Evolutionary conservation across 2,329 filamentous ascomycete genomes (phyloP).

Genomic region (Teratosphaeria nubilosa): DNA sequence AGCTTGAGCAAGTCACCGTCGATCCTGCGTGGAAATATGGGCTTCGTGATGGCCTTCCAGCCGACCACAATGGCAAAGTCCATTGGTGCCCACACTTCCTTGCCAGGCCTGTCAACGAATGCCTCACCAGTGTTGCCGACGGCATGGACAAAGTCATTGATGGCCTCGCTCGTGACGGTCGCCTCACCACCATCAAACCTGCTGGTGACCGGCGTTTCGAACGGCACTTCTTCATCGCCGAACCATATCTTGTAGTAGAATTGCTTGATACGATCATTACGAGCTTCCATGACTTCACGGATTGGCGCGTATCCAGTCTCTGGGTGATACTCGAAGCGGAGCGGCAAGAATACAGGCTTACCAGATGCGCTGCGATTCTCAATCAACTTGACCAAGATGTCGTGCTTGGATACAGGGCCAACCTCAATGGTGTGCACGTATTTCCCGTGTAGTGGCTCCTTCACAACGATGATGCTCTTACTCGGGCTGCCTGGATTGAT

Average conservation of each 20-base stretch:
- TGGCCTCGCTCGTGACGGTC: slow-evolving; percentile 80
- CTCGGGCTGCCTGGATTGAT: slow-evolving; percentile 66
- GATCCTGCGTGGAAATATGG: slow-evolving; percentile 93
- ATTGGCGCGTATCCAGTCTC: slow-evolving; percentile 97
- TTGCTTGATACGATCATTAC: slow-evolving; percentile 97
- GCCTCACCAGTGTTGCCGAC: slow-evolving; percentile 96
- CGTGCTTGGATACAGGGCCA: slow-evolving; percentile 60
- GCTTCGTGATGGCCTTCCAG: slow-evolving; percentile 92
- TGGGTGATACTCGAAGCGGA: slow-evolving; percentile 87
- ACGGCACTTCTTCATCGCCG: slow-evolving; percentile 70
- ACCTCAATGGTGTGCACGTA: slow-evolving; percentile 83
- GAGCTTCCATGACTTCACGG: slow-evolving; percentile 86
- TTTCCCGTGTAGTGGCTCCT: slow-evolving; percentile 77
- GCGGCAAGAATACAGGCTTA: slow-evolving; percentile 68
- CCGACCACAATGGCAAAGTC: slow-evolving; percentile 51
- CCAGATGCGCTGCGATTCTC: slow-evolving; percentile 85
- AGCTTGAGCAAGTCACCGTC: slow-evolving; percentile 94
- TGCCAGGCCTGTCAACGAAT: slow-evolving; percentile 90
- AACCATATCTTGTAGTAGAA: slow-evolving; percentile 99
- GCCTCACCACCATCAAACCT: slow-evolving; percentile 83
- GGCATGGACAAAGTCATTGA: slow-evolving; percentile 98
- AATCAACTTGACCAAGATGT: slow-evolving; percentile 82
- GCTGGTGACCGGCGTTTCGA: slow-evolving; percentile 74
- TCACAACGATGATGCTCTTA: slow-evolving; percentile 76
- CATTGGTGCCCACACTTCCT: slow-evolving; percentile 92